Base-by-base conservation (phyloP, 169 alveolate species). In the Eimeria acervulina region DNA sequence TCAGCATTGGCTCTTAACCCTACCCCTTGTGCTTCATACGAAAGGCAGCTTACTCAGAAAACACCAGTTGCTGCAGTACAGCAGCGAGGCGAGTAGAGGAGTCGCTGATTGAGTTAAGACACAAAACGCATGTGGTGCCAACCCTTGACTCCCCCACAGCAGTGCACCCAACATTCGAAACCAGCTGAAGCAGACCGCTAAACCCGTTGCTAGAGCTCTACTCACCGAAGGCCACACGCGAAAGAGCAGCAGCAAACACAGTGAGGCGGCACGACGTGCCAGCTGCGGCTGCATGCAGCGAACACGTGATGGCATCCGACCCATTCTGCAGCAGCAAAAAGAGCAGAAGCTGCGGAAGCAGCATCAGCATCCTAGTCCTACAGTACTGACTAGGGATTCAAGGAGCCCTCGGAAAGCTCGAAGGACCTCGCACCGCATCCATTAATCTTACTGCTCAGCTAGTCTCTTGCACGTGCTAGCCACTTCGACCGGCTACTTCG, bases 221-320 rank as follows among this genome's bases (percentile, higher is more conserved):
- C 84, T 47, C 61, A 83, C 91, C 91, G 74, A 83, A 83, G 10
- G 91, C 91, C 91, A 83, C 72, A 17, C 74, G 74, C 21, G 91
- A 83, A 83, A 83, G 91, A 31, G 91, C 91, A 1, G 91, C 91
- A 51, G 91, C 91, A 38, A 83, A 83, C 36, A 83, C 61, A 28
- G 91, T 83, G 74, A 83, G 91, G 47, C 74, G 91, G 51, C 91
- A 83, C n/a, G 91, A 83, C 28, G 91, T 83, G 91, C 91, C 91
- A 17, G 91, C 91, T n/a, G 91, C 91, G 51, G 91, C 91, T n/a
- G 91, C 91, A 38, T 83, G 91, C n/a, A 83, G 74, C 19, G 91
- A 47, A 38, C 91, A 83, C 42, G 31, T 52, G 33, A 83, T 83
- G 40, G 76, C 52, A 38, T 83, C 91, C 33, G 91, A 83, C 38